phyloP scores from a whole-genome alignment of 2,329 filamentous ascomycete genomes.

The Aspergillus sp. region DNA sequence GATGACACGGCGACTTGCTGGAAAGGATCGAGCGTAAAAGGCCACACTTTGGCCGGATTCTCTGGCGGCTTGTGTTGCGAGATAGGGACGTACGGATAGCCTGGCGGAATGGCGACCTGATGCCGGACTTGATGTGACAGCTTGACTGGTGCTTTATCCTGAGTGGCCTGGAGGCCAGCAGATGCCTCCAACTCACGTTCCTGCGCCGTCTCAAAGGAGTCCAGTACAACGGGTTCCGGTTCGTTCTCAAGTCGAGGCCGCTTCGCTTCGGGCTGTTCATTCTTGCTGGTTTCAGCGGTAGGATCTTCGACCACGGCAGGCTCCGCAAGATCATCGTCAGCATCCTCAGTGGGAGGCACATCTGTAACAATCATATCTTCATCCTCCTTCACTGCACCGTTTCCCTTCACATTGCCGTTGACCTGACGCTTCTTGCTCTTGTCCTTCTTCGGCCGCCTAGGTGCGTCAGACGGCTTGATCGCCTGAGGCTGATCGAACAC shows the following conservation, averaged over 20 bases:
- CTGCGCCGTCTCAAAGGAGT: constrained; percentile 91
- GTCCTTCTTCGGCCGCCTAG: constrained; percentile 45
- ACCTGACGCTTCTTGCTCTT: constrained; percentile 80
- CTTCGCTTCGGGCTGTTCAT: constrained; percentile 40
- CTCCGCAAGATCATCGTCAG: constrained; percentile 9
- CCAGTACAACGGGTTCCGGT: constrained; percentile 75
- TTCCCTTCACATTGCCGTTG: constrained; percentile 66
- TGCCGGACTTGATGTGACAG: constrained; percentile 97
- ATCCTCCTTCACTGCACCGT: constrained; percentile 24
- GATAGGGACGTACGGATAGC: constrained; percentile 92
- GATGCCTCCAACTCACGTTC: constrained; percentile 82
- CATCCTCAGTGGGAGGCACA: constrained; percentile 11
- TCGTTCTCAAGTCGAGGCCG: constrained; percentile 51
- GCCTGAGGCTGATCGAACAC: constrained; percentile 63
- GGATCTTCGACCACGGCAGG: constrained; percentile 9
- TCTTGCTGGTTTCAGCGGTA: constrained; percentile 14
- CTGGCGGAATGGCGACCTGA: constrained; percentile 88
- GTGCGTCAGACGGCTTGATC: constrained; percentile 22
- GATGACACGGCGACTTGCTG: constrained; percentile 91
- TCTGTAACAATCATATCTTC: constrained; percentile 18
- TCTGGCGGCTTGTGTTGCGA: constrained; percentile 87
- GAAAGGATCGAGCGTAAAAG: constrained; percentile 93
- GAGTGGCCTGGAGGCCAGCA: constrained; percentile 57
- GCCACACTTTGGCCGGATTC: constrained; percentile 74
- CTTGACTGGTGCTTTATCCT: constrained; percentile 62